Evolutionary conservation across 345 rosid species (phyloP), one percentile per base, ranked within the genome.

Genomic region (Aurinia saxatilis): DNA sequence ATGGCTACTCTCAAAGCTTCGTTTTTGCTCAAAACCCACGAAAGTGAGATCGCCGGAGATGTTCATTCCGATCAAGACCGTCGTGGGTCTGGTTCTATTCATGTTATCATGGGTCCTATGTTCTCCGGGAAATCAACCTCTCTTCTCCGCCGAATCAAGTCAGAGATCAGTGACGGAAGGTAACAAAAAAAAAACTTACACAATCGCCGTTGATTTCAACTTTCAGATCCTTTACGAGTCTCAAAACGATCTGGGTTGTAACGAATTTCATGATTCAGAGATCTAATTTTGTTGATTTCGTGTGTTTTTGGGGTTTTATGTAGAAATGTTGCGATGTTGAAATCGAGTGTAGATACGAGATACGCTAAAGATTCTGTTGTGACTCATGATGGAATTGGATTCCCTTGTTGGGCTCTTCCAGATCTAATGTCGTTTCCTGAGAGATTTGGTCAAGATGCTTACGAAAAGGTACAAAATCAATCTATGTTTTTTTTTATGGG

Each of bases 111-210:
- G 12, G 96, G 97, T 4, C 96, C 97, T 46, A 87, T 93, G 97
- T 93, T 93, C 21, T 87, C 97, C 9, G 97, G 99, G 40, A 93
- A 93, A 60, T 85, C 97, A 57, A 93, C 97, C 1, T 84, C 93
- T 6, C 95, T 93, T 23, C 96, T 93, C 72, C 96, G 91, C 55
- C 96, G 84, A n/a, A 76, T 87, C 78, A 79, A 67, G 27, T 81
- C 84, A 1, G 97, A 82, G 60, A 65, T 69, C 75, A 68, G 48
- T 71, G 52, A 39, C 29, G 97, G 96, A 74, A 79, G 88, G 96
- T 89, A 45, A 8, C 1, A 9, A 0, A 1, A 11, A n/a, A n/a
- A n/a, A n/a, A n/a, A n/a, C n/a, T n/a, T 9, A n/a, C 33, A 45
- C 29, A 11, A 45, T 18, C 13, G 16, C 12, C 33, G 5, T 18